These are phyloP conservation scores for Cyclotella cryptica DNA, from an alignment of 108 stramenopile genomes.

Conservation along the genomic window DNA sequence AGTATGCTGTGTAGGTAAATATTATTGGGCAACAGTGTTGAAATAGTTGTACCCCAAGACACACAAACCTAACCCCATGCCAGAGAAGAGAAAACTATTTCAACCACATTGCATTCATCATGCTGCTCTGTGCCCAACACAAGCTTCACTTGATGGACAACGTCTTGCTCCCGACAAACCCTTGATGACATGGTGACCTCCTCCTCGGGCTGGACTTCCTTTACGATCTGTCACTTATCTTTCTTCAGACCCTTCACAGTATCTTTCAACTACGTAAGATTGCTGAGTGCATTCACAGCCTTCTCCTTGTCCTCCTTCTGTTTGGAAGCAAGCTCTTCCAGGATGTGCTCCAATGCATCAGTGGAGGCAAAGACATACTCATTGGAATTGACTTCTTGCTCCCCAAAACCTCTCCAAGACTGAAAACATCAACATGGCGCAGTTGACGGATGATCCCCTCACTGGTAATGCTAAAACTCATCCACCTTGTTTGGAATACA, in stretches of 20 bases:
- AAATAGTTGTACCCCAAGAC: conserved; percentile 1
- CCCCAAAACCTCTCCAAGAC: neutral
- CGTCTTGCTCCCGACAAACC: neutral
- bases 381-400: neutral
- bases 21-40: neutral
- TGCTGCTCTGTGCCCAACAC: neutral
- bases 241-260: neutral
- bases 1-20: neutral
- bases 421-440: conserved; percentile 1
- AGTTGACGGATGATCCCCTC: neutral
- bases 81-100: neutral
- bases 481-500: neutral
- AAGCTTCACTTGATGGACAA: neutral
- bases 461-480: neutral
- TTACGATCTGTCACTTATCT: too few relatives aligned
- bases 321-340: neutral
- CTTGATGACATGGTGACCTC: too few relatives aligned
- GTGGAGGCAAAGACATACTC: neutral
- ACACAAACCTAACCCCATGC: conserved; percentile 5
- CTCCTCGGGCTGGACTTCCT: too few relatives aligned
- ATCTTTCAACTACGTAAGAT: neutral
- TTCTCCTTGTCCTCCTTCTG: neutral
- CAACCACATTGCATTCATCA: neutral
- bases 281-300: neutral
- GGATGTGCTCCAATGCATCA: neutral